phyloP scores from a whole-genome alignment of 352 stramenopile genomes.

The Phytophthora pistaciae region DNA sequence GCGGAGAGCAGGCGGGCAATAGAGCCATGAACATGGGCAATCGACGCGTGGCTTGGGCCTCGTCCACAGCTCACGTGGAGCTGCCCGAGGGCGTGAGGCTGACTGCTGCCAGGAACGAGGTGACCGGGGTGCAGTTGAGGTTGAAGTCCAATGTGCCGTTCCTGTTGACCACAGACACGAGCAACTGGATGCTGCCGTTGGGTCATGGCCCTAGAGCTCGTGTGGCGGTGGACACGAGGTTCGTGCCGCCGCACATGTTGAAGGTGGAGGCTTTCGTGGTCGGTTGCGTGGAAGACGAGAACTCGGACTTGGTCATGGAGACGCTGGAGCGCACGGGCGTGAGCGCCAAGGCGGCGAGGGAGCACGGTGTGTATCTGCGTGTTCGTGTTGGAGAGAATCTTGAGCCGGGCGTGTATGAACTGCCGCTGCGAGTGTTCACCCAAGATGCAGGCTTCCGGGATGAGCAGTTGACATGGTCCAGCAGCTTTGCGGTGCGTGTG shows the following conservation, averaged over 20 bases:
- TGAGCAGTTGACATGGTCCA: slow-evolving; percentile 75
- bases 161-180: slow-evolving; percentile 54
- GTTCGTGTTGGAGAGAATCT: slow-evolving; percentile 48
- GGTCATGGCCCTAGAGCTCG: slow-evolving; percentile 69
- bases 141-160: slow-evolving; percentile 68
- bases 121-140: slow-evolving; percentile 64
- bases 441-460: slow-evolving; percentile 70
- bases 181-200: slow-evolving; percentile 66
- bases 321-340: slow-evolving; percentile 51
- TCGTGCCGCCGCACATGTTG: slow-evolving; percentile 56
- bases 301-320: slow-evolving; percentile 65
- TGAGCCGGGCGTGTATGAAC: slow-evolving; percentile 62
- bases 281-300: slow-evolving; percentile 72
- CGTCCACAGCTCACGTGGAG: slow-evolving; percentile 33
- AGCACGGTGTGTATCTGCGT: slow-evolving; percentile 72
- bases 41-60: slow-evolving; percentile 48
- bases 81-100: slow-evolving; percentile 54
- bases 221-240: slow-evolving; percentile 62
- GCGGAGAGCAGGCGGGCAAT: slow-evolving; percentile 2
- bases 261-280: slow-evolving; percentile 65
- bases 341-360: slow-evolving; percentile 32
- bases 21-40: slow-evolving; percentile 6
- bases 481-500: slow-evolving; percentile 60
- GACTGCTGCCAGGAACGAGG: slow-evolving; percentile 58
- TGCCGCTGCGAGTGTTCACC: slow-evolving; percentile 74